Evolutionary conservation across 345 rosid species (phyloP), one percentile per base, ranked within the genome.

Genomic region (Gossypium sturtianum): DNA sequence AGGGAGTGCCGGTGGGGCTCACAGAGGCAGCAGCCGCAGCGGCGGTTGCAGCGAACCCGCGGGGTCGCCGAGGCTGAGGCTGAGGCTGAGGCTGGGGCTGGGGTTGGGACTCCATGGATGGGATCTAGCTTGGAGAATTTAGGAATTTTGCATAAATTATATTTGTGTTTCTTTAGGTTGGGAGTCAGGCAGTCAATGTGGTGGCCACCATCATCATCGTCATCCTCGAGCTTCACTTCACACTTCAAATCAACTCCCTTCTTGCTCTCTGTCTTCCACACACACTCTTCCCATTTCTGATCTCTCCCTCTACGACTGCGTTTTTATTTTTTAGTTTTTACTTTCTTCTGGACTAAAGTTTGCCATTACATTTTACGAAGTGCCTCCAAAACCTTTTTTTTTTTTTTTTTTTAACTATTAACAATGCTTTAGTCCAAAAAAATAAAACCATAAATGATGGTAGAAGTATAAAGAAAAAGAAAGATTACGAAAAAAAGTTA

Each of bases 1-100:
- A 73, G 51, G 76, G 75, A 56, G 75, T 73, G 17, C 70, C 73
- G 15, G 75, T 54, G 61, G 83, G 80, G 62, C 62, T 67, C 23
- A 80, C 73, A 0, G 86, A 66, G 22, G 86, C 73, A 10, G 86
- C 70, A 11, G 86, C 70, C 34, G 90, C 74, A 19, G 91, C 72
- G 65, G 94, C 78, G n/a, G 94, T 77, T 72, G 91, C 87, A 22
- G 96, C 89, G 87, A 88, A 90, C 44, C 94, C 94, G 15, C 94
- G 92, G 22, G 92, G 94, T 15, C 94, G 89, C 15, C 94, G 87
- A n/a, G 83, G 72, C 73, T 83, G 88, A 5, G 85, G 71, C 19
- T 82, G 86, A 17, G 27, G 9, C 11, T 44, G 49, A 0, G 49
- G 62, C 12, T 54, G 59, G 88, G 85, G 72, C 17, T 82, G 86